Evolutionary conservation across 2,329 filamentous ascomycete species (phyloP).

Genomic region (Colletotrichum spaethianum): DNA sequence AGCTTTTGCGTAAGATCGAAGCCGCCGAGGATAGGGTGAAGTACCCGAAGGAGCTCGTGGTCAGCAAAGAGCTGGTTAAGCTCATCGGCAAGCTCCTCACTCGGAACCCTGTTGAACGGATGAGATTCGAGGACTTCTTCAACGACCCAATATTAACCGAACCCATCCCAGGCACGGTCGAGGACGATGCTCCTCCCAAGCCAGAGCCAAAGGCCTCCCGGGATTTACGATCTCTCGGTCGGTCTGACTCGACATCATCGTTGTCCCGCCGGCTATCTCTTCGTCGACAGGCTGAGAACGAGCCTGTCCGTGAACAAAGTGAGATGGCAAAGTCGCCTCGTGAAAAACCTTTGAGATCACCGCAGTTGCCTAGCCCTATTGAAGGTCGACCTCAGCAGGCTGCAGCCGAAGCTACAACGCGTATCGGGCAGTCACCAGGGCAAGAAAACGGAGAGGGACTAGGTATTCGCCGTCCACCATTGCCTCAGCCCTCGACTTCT

Average conservation of each 20-base stretch:
- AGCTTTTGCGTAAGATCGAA: slow-evolving; percentile 93
- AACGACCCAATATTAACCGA: slow-evolving; percentile 78
- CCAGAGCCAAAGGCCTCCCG: slow-evolving; percentile 51
- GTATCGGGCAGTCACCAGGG: slow-evolving; percentile 60
- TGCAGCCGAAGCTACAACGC: slow-evolving; percentile 46
- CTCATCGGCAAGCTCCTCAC: slow-evolving; percentile 87
- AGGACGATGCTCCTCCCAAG: slow-evolving; percentile 75
- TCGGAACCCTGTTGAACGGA: slow-evolving; percentile 85
- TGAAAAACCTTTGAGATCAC: slow-evolving; percentile 58
- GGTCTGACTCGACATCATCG: slow-evolving; percentile 47
- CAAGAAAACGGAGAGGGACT: slow-evolving; percentile 64
- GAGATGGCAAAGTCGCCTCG: slow-evolving; percentile 57
- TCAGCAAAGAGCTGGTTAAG: slow-evolving; percentile 83
- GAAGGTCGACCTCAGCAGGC: slow-evolving; percentile 50
- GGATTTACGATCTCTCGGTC: slow-evolving; percentile 52
- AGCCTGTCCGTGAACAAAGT: slow-evolving; percentile 52
- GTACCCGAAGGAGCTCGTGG: slow-evolving; percentile 80
- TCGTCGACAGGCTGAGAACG: slow-evolving; percentile 58
- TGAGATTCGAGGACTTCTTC: slow-evolving; percentile 92
- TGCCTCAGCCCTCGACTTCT: slow-evolving; percentile 62
- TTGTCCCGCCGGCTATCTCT: slow-evolving; percentile 54
- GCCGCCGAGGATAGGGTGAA: slow-evolving; percentile 87
- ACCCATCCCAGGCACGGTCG: slow-evolving; percentile 85
- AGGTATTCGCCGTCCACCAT: slow-evolving; percentile 66
- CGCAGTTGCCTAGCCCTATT: slow-evolving; percentile 52